Base-by-base conservation (phyloP, 108 stramenopile genomes). In the Conticribra guillardii region DNA sequence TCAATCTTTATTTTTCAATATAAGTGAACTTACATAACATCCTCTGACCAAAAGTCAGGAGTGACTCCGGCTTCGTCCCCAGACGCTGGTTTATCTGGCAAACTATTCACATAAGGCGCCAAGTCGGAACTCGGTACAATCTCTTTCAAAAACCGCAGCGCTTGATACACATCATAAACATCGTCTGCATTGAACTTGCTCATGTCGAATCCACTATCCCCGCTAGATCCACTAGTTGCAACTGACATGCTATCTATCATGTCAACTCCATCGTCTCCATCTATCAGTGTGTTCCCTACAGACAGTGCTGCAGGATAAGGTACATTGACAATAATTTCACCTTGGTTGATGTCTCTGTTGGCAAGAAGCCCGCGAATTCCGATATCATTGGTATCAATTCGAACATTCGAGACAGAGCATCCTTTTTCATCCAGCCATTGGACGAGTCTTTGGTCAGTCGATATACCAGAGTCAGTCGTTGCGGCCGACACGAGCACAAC, bases 131-230 rank as follows among this genome's bases (percentile, higher is more conserved):
- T 19, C 22, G 58, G 21, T 0, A 31, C 31, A 15, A 59, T 34
- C 24, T 26, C 49, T 18, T 59, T 27, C 57, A 69, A 49, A 41
- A 69, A 59, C 24, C 33, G 18, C 47, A 69, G 49, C 30, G 31
- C 68, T 47, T 69, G 68, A 15, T 59, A 51, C 5, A 69, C 68
- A 48, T 69, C 68, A 45, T 69, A 50, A 30, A 69, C 24, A 51
- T 56, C 46, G 22, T 58, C 48, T 58, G 45, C 44, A 28, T 49
- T 22, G 33, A 31, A 60, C 8, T 45, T 21, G 11, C 37, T 19
- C 4, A 8, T 16, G 32, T 30, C 21, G 23, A 65, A 15, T 33
- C 29, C 19, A 33, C 3, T 22, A 47, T 22, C 32, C 33, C 32
- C 23, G 3, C 2, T 34, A 63, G 24, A 63, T 47, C 16, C 45